Base-by-base conservation (phyloP, 768 basidiomycete species). In the Naganishia friedmannii region DNA sequence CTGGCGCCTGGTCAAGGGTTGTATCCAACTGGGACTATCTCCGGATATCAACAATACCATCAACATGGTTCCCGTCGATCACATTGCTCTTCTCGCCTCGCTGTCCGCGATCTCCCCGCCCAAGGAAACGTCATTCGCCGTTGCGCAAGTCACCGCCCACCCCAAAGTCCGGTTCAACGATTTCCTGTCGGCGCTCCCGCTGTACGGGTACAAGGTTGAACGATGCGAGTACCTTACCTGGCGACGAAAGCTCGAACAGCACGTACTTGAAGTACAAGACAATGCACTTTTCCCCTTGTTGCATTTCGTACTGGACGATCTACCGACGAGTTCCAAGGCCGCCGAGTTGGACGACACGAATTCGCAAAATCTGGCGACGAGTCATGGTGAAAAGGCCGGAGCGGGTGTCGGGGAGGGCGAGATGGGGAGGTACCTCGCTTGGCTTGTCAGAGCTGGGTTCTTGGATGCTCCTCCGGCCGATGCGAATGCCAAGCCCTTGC, bases 1-100 rank as follows among this genome's bases (percentile, higher is more conserved):
- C 68, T 98, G 95, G 95, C 87, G 96, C 3, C 83, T 99, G 81
- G 91, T 96, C 78, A 98, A 98, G 81, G 96, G 96, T n/a, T 97
- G 93, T 77, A 85, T 97, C 45, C 96, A 99, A 79, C 88, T 98
- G n/a, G 95, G 94, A 0, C 86, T 92, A 48, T 88, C 93, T 2
- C 96, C 96, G 12, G 92, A 99, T 78, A 97, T 99, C 81, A 93
- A 96, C 84, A 99, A 99, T 82, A 90, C 92, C 0, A 86, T 99
- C 77, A 99, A 99, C 83, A 94, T 97, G 89, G 92, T 94, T 9
- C 96, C 96, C 0, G 96, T 98, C 46, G 91, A 98, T 80, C 91
- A 94, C 79, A 94, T 99, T 72, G 93, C 96, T 0, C 86, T 87
- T 6, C 89, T 91, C 77, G 87, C 88, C 5, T 83, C 90, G 0